phyloP scores from a whole-genome alignment of 2,329 filamentous ascomycete genomes.

The Colletotrichum endophyticum region DNA sequence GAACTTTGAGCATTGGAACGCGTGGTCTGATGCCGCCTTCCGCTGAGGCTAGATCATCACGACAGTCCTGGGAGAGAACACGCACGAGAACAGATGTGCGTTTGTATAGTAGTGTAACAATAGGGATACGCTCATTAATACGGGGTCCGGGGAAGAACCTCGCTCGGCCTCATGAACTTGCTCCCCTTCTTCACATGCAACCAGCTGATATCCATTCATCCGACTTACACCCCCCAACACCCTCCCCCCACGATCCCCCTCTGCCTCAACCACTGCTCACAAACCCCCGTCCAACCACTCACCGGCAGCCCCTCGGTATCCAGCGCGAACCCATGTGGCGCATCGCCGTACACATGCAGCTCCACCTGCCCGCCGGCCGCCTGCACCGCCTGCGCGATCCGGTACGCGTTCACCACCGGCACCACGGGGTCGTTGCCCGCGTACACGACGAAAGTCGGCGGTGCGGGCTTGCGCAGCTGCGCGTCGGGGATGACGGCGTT shows the following conservation, averaged over 20 bases:
- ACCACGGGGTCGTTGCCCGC: constrained; percentile 23
- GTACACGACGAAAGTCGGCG: constrained; percentile 25
- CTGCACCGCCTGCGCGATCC: constrained; percentile 19
- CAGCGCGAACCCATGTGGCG: constrained; percentile 24
- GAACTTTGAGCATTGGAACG: constrained; percentile 20
- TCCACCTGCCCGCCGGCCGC: constrained; percentile 19
- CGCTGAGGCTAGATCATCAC: not conserved
- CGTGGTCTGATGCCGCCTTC: constrained; percentile 15
- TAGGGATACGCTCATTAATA: not conserved
- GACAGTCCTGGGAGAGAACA: not conserved
- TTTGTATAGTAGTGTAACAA: not conserved
- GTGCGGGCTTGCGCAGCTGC: constrained; percentile 18
- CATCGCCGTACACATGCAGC: constrained; percentile 24
- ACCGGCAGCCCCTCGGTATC: constrained; percentile 23
- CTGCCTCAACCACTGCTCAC: constrained; percentile 23
- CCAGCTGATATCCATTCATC: not conserved
- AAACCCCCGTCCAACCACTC: constrained; percentile 20
- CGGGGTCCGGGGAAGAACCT: not conserved
- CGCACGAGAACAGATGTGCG: not conserved
- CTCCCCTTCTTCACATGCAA: not conserved
- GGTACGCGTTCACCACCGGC: constrained; percentile 25
- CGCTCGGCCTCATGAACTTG: not conserved
- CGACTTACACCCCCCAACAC: not conserved
- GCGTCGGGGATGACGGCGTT: constrained; percentile 24
- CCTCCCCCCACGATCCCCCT: not conserved